phyloP scores from a whole-genome alignment of 108 stramenopile species.

The Cyclotella sp. region DNA sequence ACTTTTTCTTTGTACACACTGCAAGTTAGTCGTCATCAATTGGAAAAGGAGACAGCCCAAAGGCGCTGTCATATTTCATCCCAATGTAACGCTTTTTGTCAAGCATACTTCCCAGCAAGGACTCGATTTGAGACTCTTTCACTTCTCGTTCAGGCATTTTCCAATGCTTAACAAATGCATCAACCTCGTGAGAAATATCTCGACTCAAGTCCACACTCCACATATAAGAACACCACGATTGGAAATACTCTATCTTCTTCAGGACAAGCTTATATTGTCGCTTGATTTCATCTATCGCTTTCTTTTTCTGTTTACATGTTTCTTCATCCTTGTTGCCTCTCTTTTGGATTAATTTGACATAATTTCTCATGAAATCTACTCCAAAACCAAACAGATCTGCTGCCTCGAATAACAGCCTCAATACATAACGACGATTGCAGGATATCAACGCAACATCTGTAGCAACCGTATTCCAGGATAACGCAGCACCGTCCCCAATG shows the following conservation, averaged over 20 bases:
- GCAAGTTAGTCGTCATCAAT: too few species aligned
- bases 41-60: too few species aligned
- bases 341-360: not conserved
- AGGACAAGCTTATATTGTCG: constrained; percentile 13
- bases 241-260: constrained; percentile 22
- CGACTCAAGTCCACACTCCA: constrained; percentile 16
- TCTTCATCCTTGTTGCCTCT: not conserved
- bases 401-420: constrained; percentile 25
- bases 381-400: constrained; percentile 3
- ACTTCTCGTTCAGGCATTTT: constrained; percentile 11
- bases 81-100: not conserved
- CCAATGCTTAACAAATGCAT: constrained; percentile 10
- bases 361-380: not conserved
- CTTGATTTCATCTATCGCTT: not conserved
- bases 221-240: constrained; percentile 20
- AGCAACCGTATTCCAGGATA: constrained; percentile 15
- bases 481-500: not conserved
- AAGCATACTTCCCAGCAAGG: constrained; percentile 8
- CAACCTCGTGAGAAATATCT: not conserved
- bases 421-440: constrained; percentile 15
- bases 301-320: not conserved
- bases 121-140: not conserved
- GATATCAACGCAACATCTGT: constrained; percentile 18
- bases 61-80: not conserved
- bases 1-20: too few species aligned